Conservation (phyloP, 2,329 filamentous ascomycete genomes). For the Penicillium janthinellum region DNA sequence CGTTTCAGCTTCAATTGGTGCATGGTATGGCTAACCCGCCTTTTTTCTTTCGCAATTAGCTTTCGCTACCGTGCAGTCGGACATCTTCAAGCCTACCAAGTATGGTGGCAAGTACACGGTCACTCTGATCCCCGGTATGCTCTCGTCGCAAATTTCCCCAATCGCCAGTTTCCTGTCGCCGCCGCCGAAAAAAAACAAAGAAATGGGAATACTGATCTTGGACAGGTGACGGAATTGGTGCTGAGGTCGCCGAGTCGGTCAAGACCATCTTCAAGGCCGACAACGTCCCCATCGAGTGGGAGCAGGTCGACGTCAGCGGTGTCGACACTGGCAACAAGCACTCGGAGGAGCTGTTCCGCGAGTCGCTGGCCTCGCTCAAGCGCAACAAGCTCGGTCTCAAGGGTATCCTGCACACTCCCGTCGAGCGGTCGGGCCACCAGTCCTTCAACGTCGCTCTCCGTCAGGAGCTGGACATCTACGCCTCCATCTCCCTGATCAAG, state of each 20-base stretch:
- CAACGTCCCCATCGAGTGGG: conserved; percentile 98
- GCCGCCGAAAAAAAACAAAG: background rate
- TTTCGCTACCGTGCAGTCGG: conserved; percentile 82
- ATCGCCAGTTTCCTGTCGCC: background rate
- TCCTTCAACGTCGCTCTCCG: conserved; percentile 99
- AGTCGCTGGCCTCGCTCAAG: conserved; percentile 92
- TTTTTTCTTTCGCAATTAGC: conserved; percentile 38
- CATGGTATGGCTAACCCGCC: conserved; percentile 20
- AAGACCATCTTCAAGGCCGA: conserved; percentile 99
- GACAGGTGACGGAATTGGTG: conserved; percentile 87
- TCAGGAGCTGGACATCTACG: conserved; percentile 99
- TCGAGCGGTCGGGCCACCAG: conserved; percentile 95
- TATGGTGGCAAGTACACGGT: conserved; percentile 99
- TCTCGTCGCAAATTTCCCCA: background rate
- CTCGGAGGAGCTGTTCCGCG: conserved; percentile 91
- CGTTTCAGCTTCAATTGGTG: background rate
- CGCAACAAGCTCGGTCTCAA: conserved; percentile 99
- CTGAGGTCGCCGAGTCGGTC: conserved; percentile 95
- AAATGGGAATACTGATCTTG: conserved; percentile 14
- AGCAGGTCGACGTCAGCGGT: conserved; percentile 94
- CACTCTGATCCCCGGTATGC: conserved; percentile 86
- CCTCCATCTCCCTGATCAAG: conserved; percentile 96
- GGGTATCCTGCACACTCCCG: conserved; percentile 97
- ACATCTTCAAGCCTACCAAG: conserved; percentile 99
- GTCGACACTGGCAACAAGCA: conserved; percentile 82